Base-by-base conservation (phyloP, 2,329 filamentous ascomycete genomes). In the Alternaria solani region DNA sequence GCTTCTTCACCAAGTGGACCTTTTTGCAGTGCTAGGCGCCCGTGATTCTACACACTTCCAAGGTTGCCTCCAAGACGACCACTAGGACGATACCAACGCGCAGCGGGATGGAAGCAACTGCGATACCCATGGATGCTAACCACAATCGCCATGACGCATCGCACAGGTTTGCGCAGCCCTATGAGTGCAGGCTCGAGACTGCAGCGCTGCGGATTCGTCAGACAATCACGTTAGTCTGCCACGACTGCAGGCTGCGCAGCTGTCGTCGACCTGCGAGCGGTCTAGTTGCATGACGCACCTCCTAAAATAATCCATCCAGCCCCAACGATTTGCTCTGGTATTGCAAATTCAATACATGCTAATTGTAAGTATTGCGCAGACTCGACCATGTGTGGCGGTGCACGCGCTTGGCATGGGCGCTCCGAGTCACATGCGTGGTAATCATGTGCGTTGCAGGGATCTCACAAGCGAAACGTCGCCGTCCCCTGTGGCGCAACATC, bases 171-270 rank as follows among this genome's bases (percentile, higher is more conserved):
- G 61, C 68, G 66, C 72, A 71, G 71, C 72, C 71, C 69, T 74
- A 70, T 66, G 64, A 51, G 54, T 57, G 62, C 61, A 70, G 65
- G 59, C 61, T 54, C 60, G 61, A 47, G 49, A 49, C 64, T 59
- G 60, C 70, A 66, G 61, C 62, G 61, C 63, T 49, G 67, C 65
- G 68, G 67, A 64, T 64, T 70, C 59, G 56, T 69, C 70, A 69
- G 66, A 64, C 68, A 63, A 65, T 71, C 69, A 74, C 71, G 68
- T 74, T 77, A 69, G 73, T 63, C 64, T 73, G 68, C 68, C 68
- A 70, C 65, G 70, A 72, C 62, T 65, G 69, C 67, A 73, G 65
- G 67, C 71, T 72, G 68, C 71, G 68, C 59, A 69, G 48, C 61
- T 66, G 59, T 57, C 56, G 53, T 51, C 57, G 61, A 57, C 59